Base-by-base conservation (phyloP, 1,284 basidiomycete species). In the Microbotryum saponariae region DNA sequence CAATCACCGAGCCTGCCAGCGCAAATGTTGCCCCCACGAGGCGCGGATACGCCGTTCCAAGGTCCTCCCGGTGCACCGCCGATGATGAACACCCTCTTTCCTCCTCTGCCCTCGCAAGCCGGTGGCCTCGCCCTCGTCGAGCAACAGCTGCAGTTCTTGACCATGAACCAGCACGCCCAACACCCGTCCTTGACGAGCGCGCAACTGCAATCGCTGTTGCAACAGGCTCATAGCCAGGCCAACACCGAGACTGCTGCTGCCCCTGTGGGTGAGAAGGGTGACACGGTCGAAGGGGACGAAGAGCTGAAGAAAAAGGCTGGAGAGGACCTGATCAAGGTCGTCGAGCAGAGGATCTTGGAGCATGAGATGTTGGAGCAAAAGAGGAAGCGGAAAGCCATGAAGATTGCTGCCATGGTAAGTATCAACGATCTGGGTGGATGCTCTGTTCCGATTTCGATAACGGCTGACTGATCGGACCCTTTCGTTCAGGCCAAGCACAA, bases 401-500 rank as follows among this genome's bases (percentile, higher is more conserved):
- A 92, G 76, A 90, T 92, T 67, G 84, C 86, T 31, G 83, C 88
- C 69, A 91, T 92, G 87, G 89, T 86, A 69, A 54, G 77, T 69
- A 62, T 18, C 31, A 65, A 47, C 16, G 18, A 1, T 61, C 53
- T 18, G 54, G 56, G 61, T 63, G 42, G 61, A 10, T 61, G 65
- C 56, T 59, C 29, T 50, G 47, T 47, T 42, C n/a, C 51, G 55
- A 46, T 60, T 18, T 20, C 37, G 31, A 20, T 12, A 33, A 37
- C 29, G 6, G 52, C 52, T 45, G 37, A 54, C 52, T 23, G 8
- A 42, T 42, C 3, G 8, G 25, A 31, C 31, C 14, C 6, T 5
- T n/a, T 21, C 18, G 18, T 33, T 21, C 76, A 96, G 92, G 84
- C 91, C 59, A 86, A 88, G 69, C 92, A 96, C 77, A 99, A 98